phyloP scores from a whole-genome alignment of 306 rosid species.

The Parietaria judaica region DNA sequence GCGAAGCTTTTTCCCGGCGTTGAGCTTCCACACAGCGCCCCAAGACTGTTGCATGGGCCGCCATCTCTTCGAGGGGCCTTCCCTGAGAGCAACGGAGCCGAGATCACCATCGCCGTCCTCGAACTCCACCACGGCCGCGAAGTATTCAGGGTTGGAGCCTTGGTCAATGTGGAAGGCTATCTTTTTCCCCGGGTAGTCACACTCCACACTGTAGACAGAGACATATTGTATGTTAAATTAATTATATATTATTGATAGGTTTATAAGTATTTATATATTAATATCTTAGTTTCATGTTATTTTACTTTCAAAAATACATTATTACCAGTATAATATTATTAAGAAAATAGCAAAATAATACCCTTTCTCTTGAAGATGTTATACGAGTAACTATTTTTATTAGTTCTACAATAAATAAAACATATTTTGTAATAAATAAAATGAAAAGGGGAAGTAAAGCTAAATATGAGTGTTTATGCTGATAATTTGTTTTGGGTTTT shows the following conservation, averaged over 20 bases:
- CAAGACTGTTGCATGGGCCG: slow-evolving; percentile 36
- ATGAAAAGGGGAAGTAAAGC: no score
- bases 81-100: slow-evolving; percentile 22
- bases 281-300: no score
- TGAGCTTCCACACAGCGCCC: slow-evolving; percentile 50
- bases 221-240: background rate
- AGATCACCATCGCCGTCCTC: slow-evolving; percentile 40
- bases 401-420: no score
- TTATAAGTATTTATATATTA: background rate
- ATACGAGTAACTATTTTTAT: no score
- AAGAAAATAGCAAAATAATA: no score
- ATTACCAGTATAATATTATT: no score
- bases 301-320: no score
- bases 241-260: background rate
- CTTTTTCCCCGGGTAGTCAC: slow-evolving; percentile 27
- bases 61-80: slow-evolving; percentile 23
- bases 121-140: slow-evolving; percentile 27
- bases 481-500: no score
- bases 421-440: no score
- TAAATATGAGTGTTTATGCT: no score
- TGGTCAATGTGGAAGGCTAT: slow-evolving; percentile 30
- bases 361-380: no score
- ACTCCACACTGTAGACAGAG: slow-evolving; percentile 20
- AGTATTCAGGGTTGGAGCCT: slow-evolving; percentile 29
- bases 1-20: slow-evolving; percentile 23